Conservation (phyloP, 2,329 filamentous ascomycete species). For the Talaromyces sp. region DNA sequence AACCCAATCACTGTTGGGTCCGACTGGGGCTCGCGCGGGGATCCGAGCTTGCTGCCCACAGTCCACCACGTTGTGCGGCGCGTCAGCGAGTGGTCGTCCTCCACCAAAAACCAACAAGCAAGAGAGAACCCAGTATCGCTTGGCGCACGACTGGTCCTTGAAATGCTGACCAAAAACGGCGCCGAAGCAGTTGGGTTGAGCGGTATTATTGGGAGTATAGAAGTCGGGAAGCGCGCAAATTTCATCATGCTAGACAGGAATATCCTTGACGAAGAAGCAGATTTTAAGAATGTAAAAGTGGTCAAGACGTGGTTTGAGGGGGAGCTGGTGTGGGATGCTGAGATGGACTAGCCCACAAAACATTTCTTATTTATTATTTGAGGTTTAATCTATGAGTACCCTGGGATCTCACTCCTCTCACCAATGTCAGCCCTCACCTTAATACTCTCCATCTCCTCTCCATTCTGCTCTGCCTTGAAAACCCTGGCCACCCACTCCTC, state of each 20-base stretch:
- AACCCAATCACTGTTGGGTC: constrained; percentile 3
- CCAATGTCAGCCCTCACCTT: constrained; percentile 10
- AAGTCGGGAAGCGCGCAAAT: constrained; percentile 4
- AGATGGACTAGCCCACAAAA: neutral
- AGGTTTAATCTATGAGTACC: neutral
- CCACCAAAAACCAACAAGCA: too few relatives aligned
- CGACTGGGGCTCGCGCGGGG: constrained; percentile 6
- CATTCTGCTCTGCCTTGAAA: constrained; percentile 16
- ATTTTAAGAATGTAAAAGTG: constrained; percentile 4
- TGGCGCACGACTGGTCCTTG: neutral
- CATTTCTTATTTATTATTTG: neutral
- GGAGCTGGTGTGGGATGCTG: neutral
- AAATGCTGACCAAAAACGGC: constrained; percentile 7
- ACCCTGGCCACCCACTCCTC: constrained; percentile 26
- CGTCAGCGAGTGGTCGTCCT: neutral
- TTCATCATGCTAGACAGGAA: constrained; percentile 1
- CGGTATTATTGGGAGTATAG: neutral
- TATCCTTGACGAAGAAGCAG: neutral
- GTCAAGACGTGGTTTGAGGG: constrained; percentile 7
- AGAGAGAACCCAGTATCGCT: neutral
- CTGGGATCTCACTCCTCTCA: neutral
- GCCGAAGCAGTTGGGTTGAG: neutral
- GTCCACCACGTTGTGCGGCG: constrained; percentile 1
- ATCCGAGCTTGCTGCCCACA: neutral
- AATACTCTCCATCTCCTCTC: constrained; percentile 15